A percentile compares a stretch with the other conserved stretches of the same genome.
Evolutionary conservation across 139 green algal genomes (phyloP).

Genomic region (Micractinium sp.): DNA sequence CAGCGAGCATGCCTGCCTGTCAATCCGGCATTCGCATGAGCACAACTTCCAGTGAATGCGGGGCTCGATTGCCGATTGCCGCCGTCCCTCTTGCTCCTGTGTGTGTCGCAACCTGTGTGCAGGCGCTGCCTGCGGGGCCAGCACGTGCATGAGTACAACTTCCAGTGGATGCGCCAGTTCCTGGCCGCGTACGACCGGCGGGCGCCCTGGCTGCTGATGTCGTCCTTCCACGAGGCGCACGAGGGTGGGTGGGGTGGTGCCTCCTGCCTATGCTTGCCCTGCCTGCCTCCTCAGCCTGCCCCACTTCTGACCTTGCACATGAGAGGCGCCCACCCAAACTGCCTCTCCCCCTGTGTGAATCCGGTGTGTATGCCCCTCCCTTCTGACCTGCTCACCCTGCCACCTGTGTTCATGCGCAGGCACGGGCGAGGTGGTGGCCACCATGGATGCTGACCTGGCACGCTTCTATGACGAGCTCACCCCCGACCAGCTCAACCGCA

Average conservation of each 20-base stretch:
- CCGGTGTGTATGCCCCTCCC: too few species aligned
- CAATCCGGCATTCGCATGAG: too few species aligned
- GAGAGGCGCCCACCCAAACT: too few species aligned
- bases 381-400: too few species aligned
- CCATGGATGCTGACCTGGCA: background rate
- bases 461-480: background rate
- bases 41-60: too few species aligned
- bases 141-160: constrained; percentile 21
- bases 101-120: background rate
- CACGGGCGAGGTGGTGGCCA: constrained; percentile 22
- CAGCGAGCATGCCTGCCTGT: background rate
- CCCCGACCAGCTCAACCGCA: background rate
- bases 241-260: background rate
- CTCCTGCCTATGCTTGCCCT: background rate
- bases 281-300: too few species aligned
- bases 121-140: constrained; percentile 26
- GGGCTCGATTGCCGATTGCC: too few species aligned
- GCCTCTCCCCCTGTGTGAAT: too few species aligned
- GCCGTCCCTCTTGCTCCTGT: too few species aligned
- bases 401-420: background rate
- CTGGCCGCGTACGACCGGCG: background rate
- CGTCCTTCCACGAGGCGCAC: constrained; percentile 24
- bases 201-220: constrained; percentile 10
- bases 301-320: too few species aligned
- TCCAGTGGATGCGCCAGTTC: constrained; percentile 10